Base-by-base conservation (phyloP, 371 early-diverging fungal species). In the Mucor velutinosus region DNA sequence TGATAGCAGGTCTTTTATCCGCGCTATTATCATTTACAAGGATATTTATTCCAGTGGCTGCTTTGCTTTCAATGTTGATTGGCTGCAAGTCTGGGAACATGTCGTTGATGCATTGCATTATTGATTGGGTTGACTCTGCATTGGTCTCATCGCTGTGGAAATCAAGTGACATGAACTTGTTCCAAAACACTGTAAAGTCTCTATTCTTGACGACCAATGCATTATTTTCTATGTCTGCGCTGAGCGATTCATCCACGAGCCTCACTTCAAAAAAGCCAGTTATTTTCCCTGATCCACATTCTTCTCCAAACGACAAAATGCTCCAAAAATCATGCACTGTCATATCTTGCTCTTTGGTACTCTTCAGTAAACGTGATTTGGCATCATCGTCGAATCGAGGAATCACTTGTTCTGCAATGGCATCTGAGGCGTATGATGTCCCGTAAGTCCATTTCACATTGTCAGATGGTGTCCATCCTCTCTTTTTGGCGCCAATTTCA, bases 311-410 rank as follows among this genome's bases (percentile, higher is more conserved):
- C 0, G 88, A 80, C 12, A 92, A 76, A 66, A 93, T 62, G 30
- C 87, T 85, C 84, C 87, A 84, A 29, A 94, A 86, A 33, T 88
- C 89, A 7, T 72, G 53, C 10, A 92, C 87, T 3, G 86, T 80
- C 49, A 86, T 82, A 0, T 71, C 58, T 0, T 80, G 73, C 4
- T 67, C 64, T 3, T 72, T 67, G 25, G 64, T 61, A 6, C 43
- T 56, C 15, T 71, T 72, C 23, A 81, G 64, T 23, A 90, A 76
- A 11, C 94, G 88, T 6, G 90, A 79, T 47, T 90, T 92, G 3
- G 93, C 87, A 68, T 95, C 95, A 69, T 95, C 96, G 0, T 91
- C 90, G 69, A 94, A 94, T 62, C 79, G 84, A 35, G 93, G 90
- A 29, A 95, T 85, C 7, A 86, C 86, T 62, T 78, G 66, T 32